A percentile compares a stretch with the other conserved stretches of the same genome.
Evolutionary conservation across 2,329 filamentous ascomycete genomes (phyloP).

Genomic region (Periconia sp.): DNA sequence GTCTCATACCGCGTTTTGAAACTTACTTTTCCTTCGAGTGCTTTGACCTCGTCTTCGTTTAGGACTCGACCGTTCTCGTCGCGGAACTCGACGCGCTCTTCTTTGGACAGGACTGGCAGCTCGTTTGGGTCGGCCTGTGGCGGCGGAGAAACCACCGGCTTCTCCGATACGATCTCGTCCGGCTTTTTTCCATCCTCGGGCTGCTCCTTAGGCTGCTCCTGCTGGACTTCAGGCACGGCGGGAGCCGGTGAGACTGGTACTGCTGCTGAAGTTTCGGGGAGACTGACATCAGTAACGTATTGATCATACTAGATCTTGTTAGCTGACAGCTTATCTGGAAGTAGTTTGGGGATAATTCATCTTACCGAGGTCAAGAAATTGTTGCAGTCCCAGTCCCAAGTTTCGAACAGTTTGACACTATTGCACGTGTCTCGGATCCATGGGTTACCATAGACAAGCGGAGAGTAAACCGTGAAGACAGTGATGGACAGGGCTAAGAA

Average conservation of each 20-base stretch:
- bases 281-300: conserved; percentile 10
- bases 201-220: conserved; percentile 16
- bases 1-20: conserved; percentile 97
- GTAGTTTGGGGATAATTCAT: conserved; percentile 37
- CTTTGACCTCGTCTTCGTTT: conserved; percentile 80
- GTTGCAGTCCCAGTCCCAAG: conserved; percentile 99
- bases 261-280: conserved; percentile 27
- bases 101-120: conserved; percentile 57
- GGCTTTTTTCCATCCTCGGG: conserved; percentile 24
- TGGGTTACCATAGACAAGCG: conserved; percentile 87
- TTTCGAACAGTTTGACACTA: conserved; percentile 82
- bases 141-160: conserved; percentile 38
- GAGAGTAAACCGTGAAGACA: conserved; percentile 84
- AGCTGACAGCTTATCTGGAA: not conserved
- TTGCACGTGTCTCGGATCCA: conserved; percentile 93
- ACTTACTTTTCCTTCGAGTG: conserved; percentile 87
- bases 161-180: conserved; percentile 30
- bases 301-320: conserved; percentile 17
- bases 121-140: conserved; percentile 32
- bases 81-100: conserved; percentile 91
- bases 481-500: conserved; percentile 77
- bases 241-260: conserved; percentile 28
- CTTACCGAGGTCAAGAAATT: conserved; percentile 87
- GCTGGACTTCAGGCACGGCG: conserved; percentile 20
- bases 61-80: conserved; percentile 93